phyloP scores from a whole-genome alignment of 2,329 filamentous ascomycete genomes.

The Aspergillus sp. region DNA sequence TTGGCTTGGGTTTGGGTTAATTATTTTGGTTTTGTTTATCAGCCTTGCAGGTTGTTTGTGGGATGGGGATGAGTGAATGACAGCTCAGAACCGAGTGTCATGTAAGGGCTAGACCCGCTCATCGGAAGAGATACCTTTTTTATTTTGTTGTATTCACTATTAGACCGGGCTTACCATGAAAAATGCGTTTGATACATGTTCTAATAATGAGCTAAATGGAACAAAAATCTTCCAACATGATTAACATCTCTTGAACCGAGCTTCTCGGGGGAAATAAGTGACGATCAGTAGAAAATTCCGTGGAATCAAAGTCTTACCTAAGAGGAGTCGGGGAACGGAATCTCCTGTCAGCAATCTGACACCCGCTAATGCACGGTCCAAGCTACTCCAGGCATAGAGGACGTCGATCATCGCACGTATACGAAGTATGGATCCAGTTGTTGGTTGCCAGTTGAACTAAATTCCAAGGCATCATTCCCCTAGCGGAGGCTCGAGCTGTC shows the following conservation, averaged over 20 bases:
- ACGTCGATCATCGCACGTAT: neutral
- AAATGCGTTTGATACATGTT: neutral
- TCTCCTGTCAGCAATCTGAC: neutral
- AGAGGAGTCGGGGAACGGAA: neutral
- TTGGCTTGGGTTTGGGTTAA: neutral
- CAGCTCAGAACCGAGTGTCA: neutral
- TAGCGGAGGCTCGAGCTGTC: neutral
- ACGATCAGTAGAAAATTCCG: too few species aligned
- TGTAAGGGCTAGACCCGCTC: neutral
- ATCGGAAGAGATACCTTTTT: neutral
- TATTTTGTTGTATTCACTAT: neutral
- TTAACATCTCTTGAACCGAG: neutral
- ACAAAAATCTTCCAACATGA: neutral
- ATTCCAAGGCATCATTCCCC: neutral
- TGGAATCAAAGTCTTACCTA: too few species aligned
- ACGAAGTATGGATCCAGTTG: neutral
- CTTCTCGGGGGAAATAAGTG: too few species aligned
- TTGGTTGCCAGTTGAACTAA: too few species aligned
- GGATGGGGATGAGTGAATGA: neutral
- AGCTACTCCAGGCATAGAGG: neutral
- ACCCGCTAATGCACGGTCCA: neutral
- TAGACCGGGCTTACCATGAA: neutral
- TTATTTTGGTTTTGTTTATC: neutral
- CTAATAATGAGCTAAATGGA: neutral
- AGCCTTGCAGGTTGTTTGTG: neutral